Conservation (phyloP, 495 filamentous ascomycete genomes). For the Astrothelium subdiscretum region DNA sequence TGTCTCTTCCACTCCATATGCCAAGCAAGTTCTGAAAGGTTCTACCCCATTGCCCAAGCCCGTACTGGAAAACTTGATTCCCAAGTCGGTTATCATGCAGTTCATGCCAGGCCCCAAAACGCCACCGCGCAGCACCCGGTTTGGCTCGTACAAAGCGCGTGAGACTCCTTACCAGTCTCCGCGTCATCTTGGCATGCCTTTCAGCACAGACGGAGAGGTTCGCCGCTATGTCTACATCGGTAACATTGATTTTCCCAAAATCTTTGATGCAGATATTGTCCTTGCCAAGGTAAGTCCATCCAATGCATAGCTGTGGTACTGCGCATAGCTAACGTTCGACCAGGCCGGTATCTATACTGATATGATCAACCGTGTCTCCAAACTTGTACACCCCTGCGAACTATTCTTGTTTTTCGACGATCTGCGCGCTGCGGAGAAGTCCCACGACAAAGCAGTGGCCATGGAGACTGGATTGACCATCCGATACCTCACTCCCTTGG, state of each 20-base stretch:
- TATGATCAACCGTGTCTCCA: not conserved
- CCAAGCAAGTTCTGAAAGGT: too few species aligned
- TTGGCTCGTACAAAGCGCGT: not conserved
- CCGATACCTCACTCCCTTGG: slow-evolving; percentile 8
- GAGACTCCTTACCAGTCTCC: too few species aligned
- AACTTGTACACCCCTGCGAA: not conserved
- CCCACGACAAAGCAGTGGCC: not conserved
- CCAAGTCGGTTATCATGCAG: too few species aligned
- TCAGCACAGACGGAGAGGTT: not conserved
- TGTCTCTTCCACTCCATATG: not conserved
- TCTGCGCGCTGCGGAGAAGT: slow-evolving; percentile 5
- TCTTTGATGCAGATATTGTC: not conserved
- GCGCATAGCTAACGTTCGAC: not conserved
- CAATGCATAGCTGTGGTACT: not conserved
- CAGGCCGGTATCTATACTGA: not conserved
- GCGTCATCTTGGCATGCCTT: not conserved
- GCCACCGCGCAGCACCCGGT: not conserved
- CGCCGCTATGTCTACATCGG: not conserved
- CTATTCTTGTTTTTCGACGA: slow-evolving; percentile 16
- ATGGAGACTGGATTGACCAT: not conserved
- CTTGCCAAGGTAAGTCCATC: not conserved
- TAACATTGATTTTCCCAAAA: not conserved
- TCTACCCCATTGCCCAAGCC: not conserved
- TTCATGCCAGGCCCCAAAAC: not conserved
- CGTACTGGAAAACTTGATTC: too few species aligned